Percentiles rank a stretch among this genome's conserved stretches.
Conservation (phyloP, 2,329 filamentous ascomycete genomes). For the Fusarium acutatum region DNA sequence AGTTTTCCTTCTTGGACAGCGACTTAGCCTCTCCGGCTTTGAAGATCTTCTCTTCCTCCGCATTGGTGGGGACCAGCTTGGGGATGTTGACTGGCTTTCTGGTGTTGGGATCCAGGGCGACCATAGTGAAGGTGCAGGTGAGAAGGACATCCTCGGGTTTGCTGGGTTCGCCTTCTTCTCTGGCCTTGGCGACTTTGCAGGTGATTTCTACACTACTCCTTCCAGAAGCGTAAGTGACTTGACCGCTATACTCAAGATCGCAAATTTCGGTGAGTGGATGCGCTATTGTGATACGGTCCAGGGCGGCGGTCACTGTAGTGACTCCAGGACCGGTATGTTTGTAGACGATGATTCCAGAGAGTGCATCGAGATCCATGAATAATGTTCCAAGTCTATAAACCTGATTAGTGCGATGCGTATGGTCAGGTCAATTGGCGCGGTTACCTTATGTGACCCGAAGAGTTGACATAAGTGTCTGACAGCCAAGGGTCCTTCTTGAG, state of each 20-base stretch:
- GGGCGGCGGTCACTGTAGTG: constrained; percentile 59
- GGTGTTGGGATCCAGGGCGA: constrained; percentile 41
- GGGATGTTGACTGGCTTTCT: constrained; percentile 42
- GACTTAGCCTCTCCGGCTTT: constrained; percentile 41
- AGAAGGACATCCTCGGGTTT: constrained; percentile 55
- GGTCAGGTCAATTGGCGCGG: no score
- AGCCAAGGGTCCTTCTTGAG: constrained; percentile 79
- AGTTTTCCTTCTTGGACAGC: constrained; percentile 36
- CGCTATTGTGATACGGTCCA: constrained; percentile 65
- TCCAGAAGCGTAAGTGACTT: constrained; percentile 73
- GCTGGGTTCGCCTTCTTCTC: constrained; percentile 63
- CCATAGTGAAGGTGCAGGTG: constrained; percentile 51
- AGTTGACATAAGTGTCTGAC: constrained; percentile 80
- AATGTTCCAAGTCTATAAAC: constrained; percentile 66
- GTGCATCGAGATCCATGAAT: constrained; percentile 82
- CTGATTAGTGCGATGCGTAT: not conserved
- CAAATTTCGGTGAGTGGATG: constrained; percentile 80
- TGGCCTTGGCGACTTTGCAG: constrained; percentile 75
- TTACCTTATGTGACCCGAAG: constrained; percentile 73
- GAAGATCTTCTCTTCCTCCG: constrained; percentile 42
- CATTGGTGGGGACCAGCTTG: constrained; percentile 36
- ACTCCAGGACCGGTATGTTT: constrained; percentile 68
- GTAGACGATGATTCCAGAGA: constrained; percentile 80
- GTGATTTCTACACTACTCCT: constrained; percentile 79
- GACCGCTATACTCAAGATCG: constrained; percentile 75